Evolutionary conservation across 1,284 basidiomycete species (phyloP).

Genomic region (Irpex lacteus): DNA sequence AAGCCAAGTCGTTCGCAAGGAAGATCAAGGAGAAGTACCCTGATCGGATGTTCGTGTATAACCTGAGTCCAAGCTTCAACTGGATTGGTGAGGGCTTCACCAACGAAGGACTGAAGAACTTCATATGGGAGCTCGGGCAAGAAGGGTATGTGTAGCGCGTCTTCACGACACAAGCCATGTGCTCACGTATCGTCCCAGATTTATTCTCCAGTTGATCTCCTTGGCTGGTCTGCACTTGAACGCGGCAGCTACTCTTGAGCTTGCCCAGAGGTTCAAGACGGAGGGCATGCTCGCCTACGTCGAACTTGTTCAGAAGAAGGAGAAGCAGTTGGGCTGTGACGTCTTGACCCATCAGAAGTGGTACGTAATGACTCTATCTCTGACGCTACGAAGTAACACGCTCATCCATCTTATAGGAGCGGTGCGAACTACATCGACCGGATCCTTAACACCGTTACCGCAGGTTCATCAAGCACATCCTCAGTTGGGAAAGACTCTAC

Average conservation of each 20-base stretch:
- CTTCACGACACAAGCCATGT: background rate
- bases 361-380: constrained; percentile 35
- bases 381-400: background rate
- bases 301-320: constrained; percentile 80
- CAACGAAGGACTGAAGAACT: constrained; percentile 76
- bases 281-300: constrained; percentile 91
- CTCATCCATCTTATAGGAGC: constrained; percentile 47
- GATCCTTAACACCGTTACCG: constrained; percentile 74
- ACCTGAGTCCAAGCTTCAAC: constrained; percentile 92
- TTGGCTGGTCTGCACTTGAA: constrained; percentile 87
- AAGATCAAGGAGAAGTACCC: constrained; percentile 74
- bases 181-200: constrained; percentile 39
- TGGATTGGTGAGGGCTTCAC: constrained; percentile 85
- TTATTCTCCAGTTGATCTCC: constrained; percentile 83
- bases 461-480: constrained; percentile 81
- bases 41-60: constrained; percentile 92
- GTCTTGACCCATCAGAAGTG: constrained; percentile 92
- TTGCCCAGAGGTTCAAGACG: constrained; percentile 72
- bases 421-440: constrained; percentile 86
- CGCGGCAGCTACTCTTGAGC: constrained; percentile 78
- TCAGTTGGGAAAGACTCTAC: constrained; percentile 82
- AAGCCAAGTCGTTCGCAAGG: constrained; percentile 79
- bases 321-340: constrained; percentile 89
- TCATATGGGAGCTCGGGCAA: constrained; percentile 90
- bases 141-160: constrained; percentile 58